phyloP scores from a whole-genome alignment of 2,329 filamentous ascomycete genomes.

The Fusarium torreyae region DNA sequence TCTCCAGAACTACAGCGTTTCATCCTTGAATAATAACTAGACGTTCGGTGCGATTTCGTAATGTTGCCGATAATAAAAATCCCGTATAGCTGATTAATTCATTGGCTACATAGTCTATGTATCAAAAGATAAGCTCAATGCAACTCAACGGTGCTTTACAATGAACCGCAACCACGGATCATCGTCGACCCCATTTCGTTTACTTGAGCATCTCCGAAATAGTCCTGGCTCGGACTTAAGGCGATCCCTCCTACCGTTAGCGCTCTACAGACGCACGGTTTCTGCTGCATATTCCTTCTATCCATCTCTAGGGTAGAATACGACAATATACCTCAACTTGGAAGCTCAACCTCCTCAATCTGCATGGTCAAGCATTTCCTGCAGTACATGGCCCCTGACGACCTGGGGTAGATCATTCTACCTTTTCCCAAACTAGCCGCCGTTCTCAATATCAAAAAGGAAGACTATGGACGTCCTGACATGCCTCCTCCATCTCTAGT shows the following conservation, averaged over 20 bases:
- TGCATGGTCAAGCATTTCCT: slow-evolving; percentile 21
- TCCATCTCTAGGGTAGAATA: slow-evolving; percentile 7
- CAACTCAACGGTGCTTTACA: slow-evolving; percentile 8
- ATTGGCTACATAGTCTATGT: background rate
- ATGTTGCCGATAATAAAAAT: slow-evolving; percentile 12
- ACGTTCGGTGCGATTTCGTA: slow-evolving; percentile 31
- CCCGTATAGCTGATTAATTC: background rate
- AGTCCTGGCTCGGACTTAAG: slow-evolving; percentile 27
- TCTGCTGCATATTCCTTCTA: slow-evolving; percentile 29
- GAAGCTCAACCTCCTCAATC: slow-evolving; percentile 17
- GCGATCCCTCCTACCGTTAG: slow-evolving; percentile 10
- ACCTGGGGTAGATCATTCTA: slow-evolving; percentile 37
- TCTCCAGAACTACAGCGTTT: slow-evolving; percentile 25
- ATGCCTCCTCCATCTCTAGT: background rate
- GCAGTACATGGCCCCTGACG: slow-evolving; percentile 9
- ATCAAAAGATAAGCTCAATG: background rate
- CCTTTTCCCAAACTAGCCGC: slow-evolving; percentile 20
- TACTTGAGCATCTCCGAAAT: slow-evolving; percentile 20
- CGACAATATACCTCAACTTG: slow-evolving; percentile 24
- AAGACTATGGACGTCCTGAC: background rate
- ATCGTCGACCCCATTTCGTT: slow-evolving; percentile 1
- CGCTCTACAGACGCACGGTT: slow-evolving; percentile 19
- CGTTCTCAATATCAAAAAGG: background rate
- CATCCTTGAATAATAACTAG: slow-evolving; percentile 18
- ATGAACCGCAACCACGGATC: slow-evolving; percentile 22